Conservation (phyloP, 1,139 yeast genomes). For the Pichia sp. region DNA sequence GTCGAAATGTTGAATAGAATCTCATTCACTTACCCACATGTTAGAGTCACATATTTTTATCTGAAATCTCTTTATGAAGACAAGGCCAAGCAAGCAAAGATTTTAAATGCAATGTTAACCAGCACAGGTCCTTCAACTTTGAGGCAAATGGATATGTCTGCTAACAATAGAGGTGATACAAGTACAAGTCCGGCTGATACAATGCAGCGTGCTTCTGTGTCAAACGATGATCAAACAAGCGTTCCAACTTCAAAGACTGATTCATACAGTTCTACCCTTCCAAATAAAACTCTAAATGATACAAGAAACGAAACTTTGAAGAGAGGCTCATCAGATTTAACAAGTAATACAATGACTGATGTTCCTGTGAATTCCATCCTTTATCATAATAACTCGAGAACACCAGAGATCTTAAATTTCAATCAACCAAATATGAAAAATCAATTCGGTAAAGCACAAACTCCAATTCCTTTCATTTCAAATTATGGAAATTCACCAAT, state of each 20-base stretch:
- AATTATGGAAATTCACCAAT: too few relatives aligned
- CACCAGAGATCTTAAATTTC: background rate
- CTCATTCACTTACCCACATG: slow-evolving; percentile 24
- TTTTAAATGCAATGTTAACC: slow-evolving; percentile 20
- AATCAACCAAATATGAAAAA: background rate
- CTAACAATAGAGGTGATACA: too few relatives aligned
- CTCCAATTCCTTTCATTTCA: too few relatives aligned
- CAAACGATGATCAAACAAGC: too few relatives aligned
- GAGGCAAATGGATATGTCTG: too few relatives aligned
- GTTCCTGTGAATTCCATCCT: slow-evolving; percentile 2
- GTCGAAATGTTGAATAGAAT: slow-evolving; percentile 20
- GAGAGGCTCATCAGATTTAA: background rate
- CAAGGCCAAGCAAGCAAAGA: slow-evolving; percentile 21
- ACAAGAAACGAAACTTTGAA: background rate
- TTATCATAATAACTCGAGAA: background rate
- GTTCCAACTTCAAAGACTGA: too few relatives aligned
- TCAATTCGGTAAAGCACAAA: too few relatives aligned
- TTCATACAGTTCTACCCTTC: too few relatives aligned
- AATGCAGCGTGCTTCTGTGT: too few relatives aligned
- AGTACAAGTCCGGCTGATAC: too few relatives aligned
- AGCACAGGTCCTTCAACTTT: too few relatives aligned
- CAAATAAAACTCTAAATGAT: background rate
- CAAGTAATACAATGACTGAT: background rate
- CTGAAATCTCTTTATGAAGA: slow-evolving; percentile 24
- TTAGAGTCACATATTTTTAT: slow-evolving; percentile 23